Base-by-base conservation (phyloP, 192 early-diverging fungal genomes). In the Podila clonocystis region DNA sequence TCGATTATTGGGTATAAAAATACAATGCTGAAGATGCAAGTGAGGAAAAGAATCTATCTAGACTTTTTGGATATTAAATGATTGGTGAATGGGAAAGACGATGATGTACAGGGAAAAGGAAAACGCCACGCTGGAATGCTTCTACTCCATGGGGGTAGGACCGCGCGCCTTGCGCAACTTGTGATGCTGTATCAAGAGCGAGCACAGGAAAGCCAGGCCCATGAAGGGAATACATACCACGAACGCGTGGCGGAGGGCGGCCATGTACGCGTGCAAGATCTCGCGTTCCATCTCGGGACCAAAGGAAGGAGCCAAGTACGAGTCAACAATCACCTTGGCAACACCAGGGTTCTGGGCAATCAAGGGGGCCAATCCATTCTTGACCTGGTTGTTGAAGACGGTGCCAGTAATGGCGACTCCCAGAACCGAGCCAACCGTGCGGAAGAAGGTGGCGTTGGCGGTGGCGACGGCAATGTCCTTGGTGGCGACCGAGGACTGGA, bases 391-490 rank as follows among this genome's bases (percentile, higher is more conserved):
- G 22, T 74, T 68, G 26, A 89, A 84, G 3, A 82, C 59, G 9
- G 68, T 67, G 0, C 82, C 83, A 1, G 87, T 69, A 13, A 87
- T 84, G 30, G 83, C 77, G n/a, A 85, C 66, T 15, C 83, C 83
- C 36, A 85, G 61, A 19, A 82, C 67, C 38, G 63, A 28, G n/a
- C 79, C 50, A 66, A 73, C 65, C 74, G 41, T 30, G 55, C 92
- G 84, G 71, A 89, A 91, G 68, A 93, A 95, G 28, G 88, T 82
- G n/a, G 85, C 76, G 33, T 88, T 71, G 4, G 92, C 85, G 20
- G 93, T 94, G 8, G 87, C 86, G 19, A 89, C 72, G 0, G 93
- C 94, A 66, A 95, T 87, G 62, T 93, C 86, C 58, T 75, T 72
- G 41, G 82, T 64, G 3, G 50, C 57, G 34, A 94, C 94, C n/a